phyloP scores from a whole-genome alignment of 2,329 filamentous ascomycete species.

The Talaromyces sp. region DNA sequence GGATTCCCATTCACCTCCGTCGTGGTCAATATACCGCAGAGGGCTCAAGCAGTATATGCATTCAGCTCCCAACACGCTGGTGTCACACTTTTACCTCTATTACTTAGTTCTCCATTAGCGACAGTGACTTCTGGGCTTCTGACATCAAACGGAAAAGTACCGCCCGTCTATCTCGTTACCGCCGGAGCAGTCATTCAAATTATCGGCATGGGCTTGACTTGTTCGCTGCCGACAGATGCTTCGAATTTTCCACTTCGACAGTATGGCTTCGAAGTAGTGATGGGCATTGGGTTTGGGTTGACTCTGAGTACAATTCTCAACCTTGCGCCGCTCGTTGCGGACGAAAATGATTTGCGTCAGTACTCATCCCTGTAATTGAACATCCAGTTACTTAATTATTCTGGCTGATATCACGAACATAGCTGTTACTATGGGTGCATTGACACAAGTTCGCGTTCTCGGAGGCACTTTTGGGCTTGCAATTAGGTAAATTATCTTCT shows the following conservation, averaged over 20 bases:
- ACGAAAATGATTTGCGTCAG: constrained; percentile 30
- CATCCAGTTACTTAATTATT: background rate
- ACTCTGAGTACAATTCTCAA: constrained; percentile 31
- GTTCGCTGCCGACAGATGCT: constrained; percentile 22
- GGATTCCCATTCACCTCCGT: constrained; percentile 14
- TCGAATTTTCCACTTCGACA: constrained; percentile 22
- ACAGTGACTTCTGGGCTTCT: constrained; percentile 31
- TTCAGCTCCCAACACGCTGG: constrained; percentile 31
- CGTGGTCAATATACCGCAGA: constrained; percentile 37
- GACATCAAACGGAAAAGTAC: constrained; percentile 27
- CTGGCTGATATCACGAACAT: background rate
- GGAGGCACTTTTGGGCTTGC: constrained; percentile 38
- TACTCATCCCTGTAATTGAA: background rate
- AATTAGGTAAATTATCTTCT: constrained; percentile 24
- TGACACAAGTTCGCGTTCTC: constrained; percentile 39
- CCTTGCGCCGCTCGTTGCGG: constrained; percentile 31
- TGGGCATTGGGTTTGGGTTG: constrained; percentile 40
- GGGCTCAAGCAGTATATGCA: constrained; percentile 36
- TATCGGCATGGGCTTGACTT: constrained; percentile 34
- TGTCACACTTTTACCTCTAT: constrained; percentile 33
- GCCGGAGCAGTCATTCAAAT: constrained; percentile 30
- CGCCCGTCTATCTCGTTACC: constrained; percentile 31
- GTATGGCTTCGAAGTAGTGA: constrained; percentile 37
- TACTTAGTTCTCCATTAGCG: constrained; percentile 29
- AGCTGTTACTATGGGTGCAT: constrained; percentile 38